A percentile compares a stretch with the other conserved stretches of the same genome.
phyloP scores from a whole-genome alignment of 331 rosid species.

The Pyrus hybrid region DNA sequence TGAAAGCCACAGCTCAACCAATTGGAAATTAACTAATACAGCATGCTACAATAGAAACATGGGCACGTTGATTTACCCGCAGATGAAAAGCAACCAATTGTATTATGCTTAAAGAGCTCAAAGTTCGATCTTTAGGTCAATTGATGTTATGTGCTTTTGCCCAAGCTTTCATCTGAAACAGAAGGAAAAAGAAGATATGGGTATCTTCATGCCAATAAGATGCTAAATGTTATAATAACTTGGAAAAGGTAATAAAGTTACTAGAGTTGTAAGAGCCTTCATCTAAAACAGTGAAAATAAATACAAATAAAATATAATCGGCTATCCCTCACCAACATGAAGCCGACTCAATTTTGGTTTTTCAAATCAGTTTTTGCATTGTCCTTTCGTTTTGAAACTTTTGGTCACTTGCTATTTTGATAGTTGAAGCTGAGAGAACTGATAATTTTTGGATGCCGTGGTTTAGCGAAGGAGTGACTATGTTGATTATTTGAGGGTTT shows the following conservation, averaged over 20 bases:
- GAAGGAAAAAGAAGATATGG: background rate
- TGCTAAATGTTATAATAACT: background rate
- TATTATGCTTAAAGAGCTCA: conserved; percentile 7
- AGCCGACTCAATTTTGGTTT: background rate
- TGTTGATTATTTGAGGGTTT: background rate
- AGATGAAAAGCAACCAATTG: background rate
- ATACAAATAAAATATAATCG: background rate
- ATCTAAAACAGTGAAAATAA: background rate
- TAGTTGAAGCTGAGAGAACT: background rate
- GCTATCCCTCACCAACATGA: background rate
- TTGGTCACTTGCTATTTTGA: background rate
- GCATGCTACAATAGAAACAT: background rate
- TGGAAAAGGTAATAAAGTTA: background rate
- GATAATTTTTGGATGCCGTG: background rate
- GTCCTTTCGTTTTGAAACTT: background rate
- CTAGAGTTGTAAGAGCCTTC: background rate
- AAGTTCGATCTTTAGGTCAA: conserved; percentile 4
- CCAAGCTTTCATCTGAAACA: conserved; percentile 12
- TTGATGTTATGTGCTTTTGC: conserved; percentile 6
- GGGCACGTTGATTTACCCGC: background rate
- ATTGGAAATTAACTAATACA: background rate
- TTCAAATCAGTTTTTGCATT: background rate
- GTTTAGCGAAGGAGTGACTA: background rate
- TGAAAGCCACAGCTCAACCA: background rate
- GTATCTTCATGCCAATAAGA: background rate